Evolutionary conservation across 352 stramenopile species (phyloP), one percentile per base, ranked within the genome.

Genomic region (Globisporangium orthogonon): DNA sequence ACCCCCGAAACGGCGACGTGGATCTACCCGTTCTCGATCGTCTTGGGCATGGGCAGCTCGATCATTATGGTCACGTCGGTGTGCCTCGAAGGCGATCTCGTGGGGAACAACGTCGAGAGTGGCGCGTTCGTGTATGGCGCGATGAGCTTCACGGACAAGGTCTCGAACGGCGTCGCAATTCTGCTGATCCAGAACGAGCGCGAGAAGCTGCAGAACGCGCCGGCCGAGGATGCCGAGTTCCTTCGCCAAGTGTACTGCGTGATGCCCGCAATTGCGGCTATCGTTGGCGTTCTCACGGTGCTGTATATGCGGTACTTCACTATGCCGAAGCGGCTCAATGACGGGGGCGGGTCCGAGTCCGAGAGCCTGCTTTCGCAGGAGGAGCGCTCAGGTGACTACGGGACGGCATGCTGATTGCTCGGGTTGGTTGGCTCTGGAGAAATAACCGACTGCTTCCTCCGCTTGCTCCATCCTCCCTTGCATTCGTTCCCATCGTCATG

Each of bases 111-210:
- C 57, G 69, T 87, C 41, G 85, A 92, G 60, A 91, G 78, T 48
- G 85, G 85, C 37, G 85, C 85, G 14, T 94, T 94, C 47, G 85
- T 94, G 31, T 94, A 91, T 65, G 85, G 85, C 29, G 78, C 82
- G 9, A 91, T 94, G 82, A 92, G 83, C 56, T 91, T 94, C 64
- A 91, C 82, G 15, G 85, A 94, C 69, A 94, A 94, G 52, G 87
- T 92, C 58, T 91, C 80, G 46, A 93, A 92, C 55, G 85, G 85
- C 11, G 70, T 92, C 35, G 80, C 79, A 31, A 87, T 94, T 46
- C 58, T 94, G 18, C 60, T 91, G 10, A 91, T 93, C 50, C 85
- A 94, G 62, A 89, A 93, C 60, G 74, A 83, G 47, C 83, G 83
- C 41, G 68, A 93, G 56, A 77, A 85, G 66, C 67, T 91, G 15